These are phyloP conservation scores for Syzygium aromaticum DNA, from an alignment of 345 rosid genomes.

Conservation along the genomic window DNA sequence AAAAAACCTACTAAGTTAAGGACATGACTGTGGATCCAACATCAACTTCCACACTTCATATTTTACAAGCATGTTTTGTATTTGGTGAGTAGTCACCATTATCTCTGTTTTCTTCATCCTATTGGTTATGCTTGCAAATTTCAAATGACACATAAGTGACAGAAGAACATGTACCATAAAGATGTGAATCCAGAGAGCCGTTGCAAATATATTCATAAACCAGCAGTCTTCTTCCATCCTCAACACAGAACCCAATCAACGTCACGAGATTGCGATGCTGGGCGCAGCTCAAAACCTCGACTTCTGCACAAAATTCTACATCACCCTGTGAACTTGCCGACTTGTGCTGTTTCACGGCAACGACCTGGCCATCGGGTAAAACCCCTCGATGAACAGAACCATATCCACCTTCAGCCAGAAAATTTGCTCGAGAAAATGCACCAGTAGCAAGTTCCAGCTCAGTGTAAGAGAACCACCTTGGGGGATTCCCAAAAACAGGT, in stretches of 20 bases:
- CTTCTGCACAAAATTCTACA: constrained; percentile 92
- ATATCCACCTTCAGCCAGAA: constrained; percentile 98
- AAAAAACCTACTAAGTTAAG: not conserved
- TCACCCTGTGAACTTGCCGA: constrained; percentile 97
- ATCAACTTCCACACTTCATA: not conserved
- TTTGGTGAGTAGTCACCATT: not conserved
- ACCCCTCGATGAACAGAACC: constrained; percentile 93
- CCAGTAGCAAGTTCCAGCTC: constrained; percentile 82
- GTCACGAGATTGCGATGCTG: constrained; percentile 96
- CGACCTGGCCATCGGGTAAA: constrained; percentile 69
- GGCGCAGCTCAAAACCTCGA: constrained; percentile 95
- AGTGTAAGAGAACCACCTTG: constrained; percentile 83
- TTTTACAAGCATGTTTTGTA: not conserved
- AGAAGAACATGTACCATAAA: constrained; percentile 53
- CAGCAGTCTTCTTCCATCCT: constrained; percentile 77
- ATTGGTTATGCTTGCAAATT: not conserved
- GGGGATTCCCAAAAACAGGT: constrained; percentile 92
- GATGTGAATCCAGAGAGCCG: constrained; percentile 88
- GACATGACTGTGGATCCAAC: not conserved
- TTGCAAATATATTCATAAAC: constrained; percentile 96
- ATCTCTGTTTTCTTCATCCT: not conserved
- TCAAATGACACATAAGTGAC: not conserved
- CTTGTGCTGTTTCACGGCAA: constrained; percentile 96
- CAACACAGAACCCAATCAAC: constrained; percentile 86
- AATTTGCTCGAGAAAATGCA: constrained; percentile 70